Conservation (phyloP, 2,329 filamentous ascomycete genomes). For the Cytospora piceicola region DNA sequence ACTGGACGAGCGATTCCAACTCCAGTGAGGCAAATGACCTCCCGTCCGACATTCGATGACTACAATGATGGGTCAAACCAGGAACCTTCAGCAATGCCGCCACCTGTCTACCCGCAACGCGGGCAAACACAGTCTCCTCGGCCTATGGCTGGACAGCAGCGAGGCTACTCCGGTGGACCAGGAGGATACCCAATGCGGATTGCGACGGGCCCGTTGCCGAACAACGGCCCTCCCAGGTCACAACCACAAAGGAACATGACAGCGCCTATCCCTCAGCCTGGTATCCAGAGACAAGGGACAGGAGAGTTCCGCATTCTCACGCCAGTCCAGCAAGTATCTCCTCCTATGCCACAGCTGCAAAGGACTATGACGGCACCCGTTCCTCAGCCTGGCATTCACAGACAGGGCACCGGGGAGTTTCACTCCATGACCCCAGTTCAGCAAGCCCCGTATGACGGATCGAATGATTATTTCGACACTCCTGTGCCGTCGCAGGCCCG, state of each 20-base stretch:
- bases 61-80: slow-evolving; percentile 37
- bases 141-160: slow-evolving; percentile 20
- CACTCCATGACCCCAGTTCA: slow-evolving; percentile 8
- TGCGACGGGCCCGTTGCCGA: slow-evolving; percentile 38
- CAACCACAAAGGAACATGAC: slow-evolving; percentile 43
- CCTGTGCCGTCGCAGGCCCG: slow-evolving; percentile 7
- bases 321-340: slow-evolving; percentile 18
- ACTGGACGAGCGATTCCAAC: slow-evolving; percentile 24
- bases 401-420: slow-evolving; percentile 15
- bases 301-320: slow-evolving; percentile 15
- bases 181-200: slow-evolving; percentile 35
- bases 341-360: background rate
- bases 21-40: slow-evolving; percentile 22
- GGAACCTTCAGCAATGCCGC: slow-evolving; percentile 37
- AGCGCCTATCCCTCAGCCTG: slow-evolving; percentile 34
- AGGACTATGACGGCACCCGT: background rate
- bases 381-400: slow-evolving; percentile 13
- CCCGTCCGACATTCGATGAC: slow-evolving; percentile 31
- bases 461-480: slow-evolving; percentile 14
- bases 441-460: slow-evolving; percentile 6
- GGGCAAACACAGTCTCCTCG: slow-evolving; percentile 21
- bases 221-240: slow-evolving; percentile 31
- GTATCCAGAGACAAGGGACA: slow-evolving; percentile 19
- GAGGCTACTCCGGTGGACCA: slow-evolving; percentile 16
- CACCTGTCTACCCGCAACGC: slow-evolving; percentile 11